These are phyloP conservation scores for Fusarium heterosporum DNA, from an alignment of 2,329 filamentous ascomycete genomes.

Conservation along the genomic window DNA sequence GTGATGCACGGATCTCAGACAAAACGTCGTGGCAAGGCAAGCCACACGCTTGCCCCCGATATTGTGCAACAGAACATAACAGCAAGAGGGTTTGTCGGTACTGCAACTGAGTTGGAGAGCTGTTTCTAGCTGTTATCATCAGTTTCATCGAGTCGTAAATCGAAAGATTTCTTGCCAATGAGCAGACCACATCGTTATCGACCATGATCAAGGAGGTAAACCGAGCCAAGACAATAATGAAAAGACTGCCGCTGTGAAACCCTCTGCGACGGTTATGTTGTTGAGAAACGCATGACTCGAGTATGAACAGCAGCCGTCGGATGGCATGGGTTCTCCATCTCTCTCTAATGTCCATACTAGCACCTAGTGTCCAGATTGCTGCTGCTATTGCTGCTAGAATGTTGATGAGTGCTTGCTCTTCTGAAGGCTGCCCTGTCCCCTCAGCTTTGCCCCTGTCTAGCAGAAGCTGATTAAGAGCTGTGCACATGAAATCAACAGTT, in stretches of 20 bases:
- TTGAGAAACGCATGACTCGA: conserved; percentile 44
- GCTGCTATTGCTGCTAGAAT: conserved; percentile 49
- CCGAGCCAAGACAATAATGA: conserved; percentile 46
- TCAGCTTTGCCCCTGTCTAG: conserved; percentile 12
- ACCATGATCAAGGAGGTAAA: conserved; percentile 45
- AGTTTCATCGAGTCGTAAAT: conserved; percentile 41
- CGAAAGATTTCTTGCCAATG: conserved; percentile 31
- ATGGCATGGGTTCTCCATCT: conserved; percentile 28
- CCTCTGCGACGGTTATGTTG: conserved; percentile 23
- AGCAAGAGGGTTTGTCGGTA: conserved; percentile 53
- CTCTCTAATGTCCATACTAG: conserved; percentile 5
- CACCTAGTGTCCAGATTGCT: conserved; percentile 38
- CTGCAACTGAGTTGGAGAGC: conserved; percentile 28
- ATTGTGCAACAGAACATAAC: conserved; percentile 60
- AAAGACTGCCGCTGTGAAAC: conserved; percentile 33
- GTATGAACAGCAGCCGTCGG: conserved; percentile 44
- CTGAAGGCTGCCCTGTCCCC: conserved; percentile 11
- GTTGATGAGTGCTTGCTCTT: conserved; percentile 47
- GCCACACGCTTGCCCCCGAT: conserved; percentile 58
- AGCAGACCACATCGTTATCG: conserved; percentile 22
- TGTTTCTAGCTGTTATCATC: conserved; percentile 32
- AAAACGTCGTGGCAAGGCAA: conserved; percentile 55
- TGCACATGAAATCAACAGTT: conserved; percentile 41
- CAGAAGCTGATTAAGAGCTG: conserved; percentile 42
- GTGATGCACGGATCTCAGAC: conserved; percentile 54